A percentile compares a stretch with the other conserved stretches of the same genome.
These are phyloP conservation scores for Leishmania aethiopica DNA, from an alignment of 208 protist species.

Conservation along the genomic window DNA sequence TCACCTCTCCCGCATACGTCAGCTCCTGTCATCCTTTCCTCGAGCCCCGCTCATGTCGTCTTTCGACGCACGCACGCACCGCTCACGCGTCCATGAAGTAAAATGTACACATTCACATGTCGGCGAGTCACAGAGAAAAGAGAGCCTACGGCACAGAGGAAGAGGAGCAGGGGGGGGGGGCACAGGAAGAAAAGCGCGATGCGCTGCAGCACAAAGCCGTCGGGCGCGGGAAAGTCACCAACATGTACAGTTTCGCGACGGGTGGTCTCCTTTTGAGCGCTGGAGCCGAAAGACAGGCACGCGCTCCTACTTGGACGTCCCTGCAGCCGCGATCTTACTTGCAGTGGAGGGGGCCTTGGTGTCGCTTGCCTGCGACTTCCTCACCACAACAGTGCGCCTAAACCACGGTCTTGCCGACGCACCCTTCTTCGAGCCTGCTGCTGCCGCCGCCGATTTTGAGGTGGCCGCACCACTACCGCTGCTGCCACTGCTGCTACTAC, in stretches of 20 bases:
- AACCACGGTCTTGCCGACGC: conserved; percentile 24
- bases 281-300: not conserved
- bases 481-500: not conserved
- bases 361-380: not conserved
- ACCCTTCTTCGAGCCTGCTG: not conserved
- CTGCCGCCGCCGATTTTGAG: not conserved
- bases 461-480: not conserved
- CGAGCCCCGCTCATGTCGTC: not conserved
- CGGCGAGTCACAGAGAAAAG: not conserved
- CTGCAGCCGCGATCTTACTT: not conserved
- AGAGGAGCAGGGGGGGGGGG: not conserved
- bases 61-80: not conserved
- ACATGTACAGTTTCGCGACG: not conserved
- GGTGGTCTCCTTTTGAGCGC: not conserved
- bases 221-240: not conserved
- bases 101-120: not conserved
- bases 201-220: not conserved
- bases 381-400: not conserved
- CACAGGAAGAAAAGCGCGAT: not conserved
- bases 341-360: not conserved
- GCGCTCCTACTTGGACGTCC: not conserved
- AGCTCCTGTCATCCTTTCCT: not conserved
- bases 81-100: not conserved
- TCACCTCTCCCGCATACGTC: not conserved
- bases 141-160: not conserved